These are phyloP conservation scores for Tripterygium wilfordii DNA, from an alignment of 177 flowering plant genomes.

Conservation along the genomic window DNA sequence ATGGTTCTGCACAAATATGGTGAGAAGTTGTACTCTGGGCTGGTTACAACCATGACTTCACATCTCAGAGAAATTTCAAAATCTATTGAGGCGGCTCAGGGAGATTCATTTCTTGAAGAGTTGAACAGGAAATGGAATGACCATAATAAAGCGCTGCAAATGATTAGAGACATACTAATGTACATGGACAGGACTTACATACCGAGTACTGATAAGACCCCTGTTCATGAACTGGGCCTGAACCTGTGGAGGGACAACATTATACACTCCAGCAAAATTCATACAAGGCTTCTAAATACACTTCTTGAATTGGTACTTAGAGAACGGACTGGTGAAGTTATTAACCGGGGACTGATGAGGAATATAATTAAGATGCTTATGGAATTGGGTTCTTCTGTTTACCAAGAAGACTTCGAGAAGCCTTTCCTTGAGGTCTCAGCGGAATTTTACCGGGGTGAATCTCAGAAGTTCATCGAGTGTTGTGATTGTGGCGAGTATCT, in stretches of 20 bases:
- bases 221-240: slow-evolving; percentile 79
- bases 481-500: slow-evolving; percentile 86
- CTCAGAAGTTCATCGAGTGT: slow-evolving; percentile 76
- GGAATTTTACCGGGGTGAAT: slow-evolving; percentile 65
- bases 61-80: slow-evolving; percentile 69
- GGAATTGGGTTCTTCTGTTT: slow-evolving; percentile 77
- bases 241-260: slow-evolving; percentile 80
- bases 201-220: slow-evolving; percentile 62
- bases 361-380: slow-evolving; percentile 73
- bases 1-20: slow-evolving; percentile 90
- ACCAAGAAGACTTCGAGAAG: slow-evolving; percentile 74
- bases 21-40: slow-evolving; percentile 75
- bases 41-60: slow-evolving; percentile 68
- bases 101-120: slow-evolving; percentile 70
- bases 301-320: slow-evolving; percentile 65
- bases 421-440: slow-evolving; percentile 74
- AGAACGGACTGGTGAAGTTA: slow-evolving; percentile 75
- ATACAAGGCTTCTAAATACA: slow-evolving; percentile 52
- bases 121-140: slow-evolving; percentile 75
- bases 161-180: slow-evolving; percentile 85
- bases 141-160: slow-evolving; percentile 80
- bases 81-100: slow-evolving; percentile 66
- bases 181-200: slow-evolving; percentile 90
- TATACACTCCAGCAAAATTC: slow-evolving; percentile 62
- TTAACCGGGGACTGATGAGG: slow-evolving; percentile 72